Conservation (phyloP, 129 eudicot species). For the Helianthus tuberosus region DNA sequence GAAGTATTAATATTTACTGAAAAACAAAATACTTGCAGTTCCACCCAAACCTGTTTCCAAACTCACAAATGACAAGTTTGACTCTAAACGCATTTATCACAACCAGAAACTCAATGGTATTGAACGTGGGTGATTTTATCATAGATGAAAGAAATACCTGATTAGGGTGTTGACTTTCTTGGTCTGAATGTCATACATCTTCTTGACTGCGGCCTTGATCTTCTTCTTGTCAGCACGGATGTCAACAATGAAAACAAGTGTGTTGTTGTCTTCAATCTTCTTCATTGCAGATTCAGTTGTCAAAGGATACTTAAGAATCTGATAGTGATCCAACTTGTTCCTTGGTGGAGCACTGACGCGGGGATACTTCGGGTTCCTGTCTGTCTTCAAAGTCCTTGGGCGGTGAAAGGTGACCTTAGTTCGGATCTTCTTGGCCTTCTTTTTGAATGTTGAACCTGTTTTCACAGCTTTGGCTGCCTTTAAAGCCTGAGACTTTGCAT, state of each 20-base stretch:
- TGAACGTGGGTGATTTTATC: neutral
- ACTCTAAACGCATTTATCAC: no score
- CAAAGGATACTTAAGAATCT: slow-evolving; percentile 63
- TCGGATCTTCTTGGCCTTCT: slow-evolving; percentile 69
- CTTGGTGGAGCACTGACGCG: slow-evolving; percentile 74
- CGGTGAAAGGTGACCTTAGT: slow-evolving; percentile 66
- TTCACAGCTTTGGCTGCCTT: slow-evolving; percentile 74
- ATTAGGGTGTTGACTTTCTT: slow-evolving; percentile 75
- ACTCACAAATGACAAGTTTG: no score
- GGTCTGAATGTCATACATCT: slow-evolving; percentile 79
- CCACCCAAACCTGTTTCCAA: no score
- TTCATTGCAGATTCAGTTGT: slow-evolving; percentile 80
- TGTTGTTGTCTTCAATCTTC: slow-evolving; percentile 73
- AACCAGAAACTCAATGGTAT: neutral
- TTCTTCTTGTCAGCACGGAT: slow-evolving; percentile 75
- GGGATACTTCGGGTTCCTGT: slow-evolving; percentile 71
- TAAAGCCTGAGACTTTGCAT: slow-evolving; percentile 65
- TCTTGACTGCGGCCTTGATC: slow-evolving; percentile 69
- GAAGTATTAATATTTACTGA: no score
- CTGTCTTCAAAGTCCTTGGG: slow-evolving; percentile 64
- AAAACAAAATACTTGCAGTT: no score
- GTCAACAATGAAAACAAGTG: slow-evolving; percentile 73
- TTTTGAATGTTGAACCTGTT: slow-evolving; percentile 61
- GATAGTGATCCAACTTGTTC: slow-evolving; percentile 72
- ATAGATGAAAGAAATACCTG: slow-evolving; percentile 38